Evolutionary conservation across 1,284 basidiomycete genomes (phyloP), one percentile per base, ranked within the genome.

Genomic region (Microbotryum violaceum): DNA sequence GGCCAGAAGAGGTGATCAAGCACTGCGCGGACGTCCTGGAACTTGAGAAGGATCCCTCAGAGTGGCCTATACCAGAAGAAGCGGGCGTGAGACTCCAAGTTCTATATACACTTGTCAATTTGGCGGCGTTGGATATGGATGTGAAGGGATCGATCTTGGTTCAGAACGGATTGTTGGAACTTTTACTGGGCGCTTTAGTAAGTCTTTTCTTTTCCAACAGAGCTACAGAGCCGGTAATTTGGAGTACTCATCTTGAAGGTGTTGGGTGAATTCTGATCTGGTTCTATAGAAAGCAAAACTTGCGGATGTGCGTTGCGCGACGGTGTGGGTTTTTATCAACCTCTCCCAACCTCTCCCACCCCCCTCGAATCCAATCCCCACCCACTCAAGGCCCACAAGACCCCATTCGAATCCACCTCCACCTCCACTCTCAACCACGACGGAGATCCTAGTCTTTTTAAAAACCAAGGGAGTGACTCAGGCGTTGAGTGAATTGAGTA

Each of bases 311-410:
- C 69, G 70, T 2, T 60, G 62, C 12, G 70, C 66, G 4, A 49
- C 67, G 1, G 64, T 71, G 9, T 70, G 70, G 69, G 56, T 56
- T 4, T 57, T 69, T 33, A 65, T 67, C 61, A 71, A 71, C 56
- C 63, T 70, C 42, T 62, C 63, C 14, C 65, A 64, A 54, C 61
- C 62, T 3, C 31, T 59, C 6, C 49, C 61, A 10, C 6, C 56
- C 10, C 47, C 53, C 10, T 27, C 50, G 25, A 18, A 33, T 14
- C 45, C 55, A 27, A 27, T 20, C 14, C 46, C 2, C 52, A 27
- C 27, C 27, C 27, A 27, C 27, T 27, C 27, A 27, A 27, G 5
- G 5, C 27, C 27, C 6, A 0, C 42, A 21, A 23, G 14, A 16
- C 9, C 25, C 3, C 8, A n/a, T 5, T 7, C 31, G 4, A 14